Base-by-base conservation (phyloP, 257 asterid species). In the Fraxinus cuspidata region DNA sequence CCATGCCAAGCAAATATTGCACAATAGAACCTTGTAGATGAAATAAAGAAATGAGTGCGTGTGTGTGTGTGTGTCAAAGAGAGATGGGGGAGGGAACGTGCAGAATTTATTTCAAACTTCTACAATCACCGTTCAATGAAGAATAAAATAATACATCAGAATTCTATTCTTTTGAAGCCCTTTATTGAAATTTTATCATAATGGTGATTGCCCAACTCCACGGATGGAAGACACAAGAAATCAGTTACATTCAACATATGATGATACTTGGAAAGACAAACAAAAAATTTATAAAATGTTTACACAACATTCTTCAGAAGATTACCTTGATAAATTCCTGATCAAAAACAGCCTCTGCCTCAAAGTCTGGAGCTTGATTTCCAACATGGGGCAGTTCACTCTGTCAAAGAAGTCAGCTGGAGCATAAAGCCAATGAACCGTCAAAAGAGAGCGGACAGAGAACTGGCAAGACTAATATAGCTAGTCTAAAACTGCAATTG, bases 321-420 rank as follows among this genome's bases (percentile, higher is more conserved):
- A 74, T 71, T 82, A 95, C 98, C 80, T 87, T 84, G 72, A 90
- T 83, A 75, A 95, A 92, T 75, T 93, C 98, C 85, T 93, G 99
- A 79, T 95, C 98, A 58, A 93, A 95, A 77, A 93, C 98, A 78
- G 99, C 97, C 81, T 93, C 98, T 1, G 99, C 99, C 84, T 93
- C 99, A 73, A 95, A 95, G 78, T 93, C 98, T 15, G 99, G 98
- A 74, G 98, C 99, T 72, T 23, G 47, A 75, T 95, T 95, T 25
- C 98, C 99, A 76, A 95, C 99, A 60, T 88, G 90, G 12, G 99
- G 97, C 73, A 85, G 87, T 29, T 88, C 97, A 85, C 89, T 67
- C 98, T 93, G 90, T 73, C 73, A 71, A 81, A 69, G 72, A 16
- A 70, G 28, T 58, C 75, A 75, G n/a, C 32, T 71, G 15, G 38